Conservation (phyloP, 495 filamentous ascomycete genomes). For the Evernia prunastri region DNA sequence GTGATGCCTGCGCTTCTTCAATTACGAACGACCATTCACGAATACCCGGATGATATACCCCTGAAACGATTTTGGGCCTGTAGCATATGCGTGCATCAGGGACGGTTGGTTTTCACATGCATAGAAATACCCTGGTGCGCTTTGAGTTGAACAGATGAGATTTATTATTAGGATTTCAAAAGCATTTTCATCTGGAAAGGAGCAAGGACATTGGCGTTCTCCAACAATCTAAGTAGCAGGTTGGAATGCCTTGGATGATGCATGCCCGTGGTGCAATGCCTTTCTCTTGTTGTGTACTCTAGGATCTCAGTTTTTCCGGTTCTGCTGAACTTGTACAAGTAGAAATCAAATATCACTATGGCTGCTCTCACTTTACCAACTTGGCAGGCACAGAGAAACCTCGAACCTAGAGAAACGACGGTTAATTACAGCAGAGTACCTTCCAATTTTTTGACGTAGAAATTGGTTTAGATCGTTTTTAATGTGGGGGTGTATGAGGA, state of each 20-base stretch:
- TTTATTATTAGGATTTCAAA: conserved; percentile 17
- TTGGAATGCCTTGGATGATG: conserved; percentile 11
- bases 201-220: conserved; percentile 8
- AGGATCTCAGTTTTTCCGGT: conserved; percentile 5
- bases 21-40: conserved; percentile 20
- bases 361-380: neutral
- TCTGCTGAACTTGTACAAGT: conserved; percentile 4
- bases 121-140: conserved; percentile 26
- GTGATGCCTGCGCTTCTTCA: conserved; percentile 32
- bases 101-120: conserved; percentile 17
- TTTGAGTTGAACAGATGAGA: conserved; percentile 13
- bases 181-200: conserved; percentile 16
- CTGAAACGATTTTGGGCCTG: conserved; percentile 24
- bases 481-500: too few species aligned
- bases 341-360: neutral
- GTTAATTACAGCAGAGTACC: too few species aligned
- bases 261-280: neutral
- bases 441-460: too few species aligned
- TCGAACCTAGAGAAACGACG: neutral
- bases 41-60: conserved; percentile 23
- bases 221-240: neutral
- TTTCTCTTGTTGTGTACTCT: conserved; percentile 7
- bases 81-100: conserved; percentile 26
- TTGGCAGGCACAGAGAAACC: neutral
- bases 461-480: too few species aligned